phyloP scores from a whole-genome alignment of 2,329 filamentous ascomycete genomes.

The Fonsecaea pedrosoi region DNA sequence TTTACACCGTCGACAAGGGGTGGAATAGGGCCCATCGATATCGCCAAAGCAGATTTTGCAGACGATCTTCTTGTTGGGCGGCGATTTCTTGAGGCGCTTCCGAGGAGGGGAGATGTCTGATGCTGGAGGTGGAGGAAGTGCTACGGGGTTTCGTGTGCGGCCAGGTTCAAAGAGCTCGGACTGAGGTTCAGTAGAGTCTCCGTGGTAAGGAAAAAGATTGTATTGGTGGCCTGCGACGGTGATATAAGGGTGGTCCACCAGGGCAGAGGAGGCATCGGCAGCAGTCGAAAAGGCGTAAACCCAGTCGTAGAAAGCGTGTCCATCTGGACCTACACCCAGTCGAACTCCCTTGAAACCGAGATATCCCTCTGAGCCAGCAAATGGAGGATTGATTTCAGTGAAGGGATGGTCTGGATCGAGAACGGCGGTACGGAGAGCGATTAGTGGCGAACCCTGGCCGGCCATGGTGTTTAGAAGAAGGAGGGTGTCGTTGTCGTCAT shows the following conservation, averaged over 20 bases:
- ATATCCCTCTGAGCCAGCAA: conserved; percentile 22
- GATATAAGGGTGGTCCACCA: conserved; percentile 16
- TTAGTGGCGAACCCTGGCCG: conserved; percentile 9
- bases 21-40: conserved; percentile 25
- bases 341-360: conserved; percentile 6
- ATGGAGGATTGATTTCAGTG: conserved; percentile 14
- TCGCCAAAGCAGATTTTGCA: conserved; percentile 29
- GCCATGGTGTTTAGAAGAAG: conserved; percentile 24
- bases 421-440: conserved; percentile 4
- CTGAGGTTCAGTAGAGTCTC: conserved; percentile 10
- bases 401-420: conserved; percentile 12
- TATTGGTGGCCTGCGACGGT: conserved; percentile 8
- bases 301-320: conserved; percentile 16
- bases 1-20: conserved; percentile 33
- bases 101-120: conserved; percentile 20
- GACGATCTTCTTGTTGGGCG: not conserved
- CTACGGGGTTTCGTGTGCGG: not conserved
- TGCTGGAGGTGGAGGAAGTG: conserved; percentile 1
- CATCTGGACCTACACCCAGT: not conserved
- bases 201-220: conserved; percentile 11
- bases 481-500: conserved; percentile 5
- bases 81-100: conserved; percentile 19
- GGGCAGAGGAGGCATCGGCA: conserved; percentile 25
- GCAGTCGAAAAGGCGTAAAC: conserved; percentile 29
- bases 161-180: conserved; percentile 8